Base-by-base conservation (phyloP, 2,329 filamentous ascomycete genomes). In the Lithohypha guttulata region DNA sequence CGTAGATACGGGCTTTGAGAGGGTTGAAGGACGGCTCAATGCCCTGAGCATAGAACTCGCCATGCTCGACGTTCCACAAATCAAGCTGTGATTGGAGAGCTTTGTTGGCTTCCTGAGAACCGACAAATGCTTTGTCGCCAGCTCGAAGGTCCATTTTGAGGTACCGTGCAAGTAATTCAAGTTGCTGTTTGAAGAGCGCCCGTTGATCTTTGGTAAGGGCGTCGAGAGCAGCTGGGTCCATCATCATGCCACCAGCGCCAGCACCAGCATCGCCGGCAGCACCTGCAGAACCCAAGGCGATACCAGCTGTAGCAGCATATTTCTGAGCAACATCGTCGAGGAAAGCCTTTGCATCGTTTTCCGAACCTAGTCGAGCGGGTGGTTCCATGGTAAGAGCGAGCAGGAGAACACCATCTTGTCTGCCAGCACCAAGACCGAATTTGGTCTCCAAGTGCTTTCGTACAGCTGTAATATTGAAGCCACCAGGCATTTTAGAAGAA, bases 401-500 rank as follows among this genome's bases (percentile, higher is more conserved):
- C 42, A 96, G 69, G 45, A 98, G 69, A 34, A 84, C 84, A 53
- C 87, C 86, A 58, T 98, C 91, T 59, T 98, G 91, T 55, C 91
- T 75, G 19, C 91, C 91, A 17, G 80, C 59, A 3, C 72, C 84
- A 42, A 98, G 69, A 41, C 91, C 91, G 86, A 89, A 98, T 61
- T 85, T 76, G 11, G 83, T 85, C 66, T 95, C 89, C 30, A 98
- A 68, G 58, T 98, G 93, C 66, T 98, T 98, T 55, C 91, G 77
- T 32, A 93, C 84, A 9, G 85, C 74, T 56, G 89, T 96, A 61
- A 96, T 96, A 62, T 96, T 98, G 76, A 98, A 98, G 46, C 91
- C 91, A 68, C 89, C 91, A 33, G 91, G 91, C 91, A 98, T 98
- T 68, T 98, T 98, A 20, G 91, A 95, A 2, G 91, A 96, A 29